phyloP scores from a whole-genome alignment of 2,329 filamentous ascomycete species.

The Drechslera avenae region DNA sequence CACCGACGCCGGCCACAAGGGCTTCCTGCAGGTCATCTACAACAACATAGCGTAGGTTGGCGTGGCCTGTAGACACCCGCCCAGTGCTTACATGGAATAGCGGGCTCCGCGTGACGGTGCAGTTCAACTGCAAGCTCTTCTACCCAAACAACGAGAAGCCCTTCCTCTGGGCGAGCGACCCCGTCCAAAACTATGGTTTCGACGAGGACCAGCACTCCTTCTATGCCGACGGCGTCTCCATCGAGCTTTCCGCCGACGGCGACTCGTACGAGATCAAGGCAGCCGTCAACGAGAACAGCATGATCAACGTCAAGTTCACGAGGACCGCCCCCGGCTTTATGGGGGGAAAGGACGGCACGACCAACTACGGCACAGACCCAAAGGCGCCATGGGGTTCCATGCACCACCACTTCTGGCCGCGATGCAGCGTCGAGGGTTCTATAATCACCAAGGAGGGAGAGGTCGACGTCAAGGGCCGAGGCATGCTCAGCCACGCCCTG shows the following conservation, averaged over 20 bases:
- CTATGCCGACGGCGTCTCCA: slow-evolving; percentile 81
- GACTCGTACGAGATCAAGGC: slow-evolving; percentile 88
- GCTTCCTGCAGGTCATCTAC: slow-evolving; percentile 90
- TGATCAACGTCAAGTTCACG: slow-evolving; percentile 86
- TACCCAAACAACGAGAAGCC: slow-evolving; percentile 73
- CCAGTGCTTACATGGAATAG: slow-evolving; percentile 55
- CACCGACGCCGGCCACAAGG: slow-evolving; percentile 75
- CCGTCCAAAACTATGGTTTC: slow-evolving; percentile 79
- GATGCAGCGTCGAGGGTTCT: slow-evolving; percentile 78
- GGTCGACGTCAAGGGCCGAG: slow-evolving; percentile 80
- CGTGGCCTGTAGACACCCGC: neutral
- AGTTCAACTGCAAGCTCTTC: slow-evolving; percentile 95
- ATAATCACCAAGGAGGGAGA: slow-evolving; percentile 83
- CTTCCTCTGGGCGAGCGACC: slow-evolving; percentile 82
- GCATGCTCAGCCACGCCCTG: slow-evolving; percentile 80
- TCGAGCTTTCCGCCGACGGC: slow-evolving; percentile 86
- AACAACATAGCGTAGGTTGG: slow-evolving; percentile 86
- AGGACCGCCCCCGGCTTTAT: slow-evolving; percentile 80
- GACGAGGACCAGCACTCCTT: slow-evolving; percentile 82
- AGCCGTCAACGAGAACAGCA: slow-evolving; percentile 75
- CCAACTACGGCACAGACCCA: slow-evolving; percentile 84
- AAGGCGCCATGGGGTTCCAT: slow-evolving; percentile 88
- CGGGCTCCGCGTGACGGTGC: slow-evolving; percentile 85
- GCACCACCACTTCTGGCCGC: slow-evolving; percentile 93
- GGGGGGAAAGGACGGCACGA: slow-evolving; percentile 81